phyloP scores from a whole-genome alignment of 345 rosid species.

The Tarenaya hassleriana region DNA sequence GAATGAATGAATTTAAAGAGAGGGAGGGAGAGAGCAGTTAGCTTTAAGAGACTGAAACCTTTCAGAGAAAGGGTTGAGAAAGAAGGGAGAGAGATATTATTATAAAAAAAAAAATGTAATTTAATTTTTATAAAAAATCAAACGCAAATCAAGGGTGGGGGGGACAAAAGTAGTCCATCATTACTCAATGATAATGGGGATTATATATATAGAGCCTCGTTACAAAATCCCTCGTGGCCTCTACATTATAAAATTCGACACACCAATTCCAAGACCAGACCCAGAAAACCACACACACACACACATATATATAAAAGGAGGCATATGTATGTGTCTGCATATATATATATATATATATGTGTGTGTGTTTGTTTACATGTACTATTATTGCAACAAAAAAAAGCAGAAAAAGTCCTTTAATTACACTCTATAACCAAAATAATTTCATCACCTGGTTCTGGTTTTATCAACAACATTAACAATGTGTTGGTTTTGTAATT shows the following conservation, averaged over 20 bases:
- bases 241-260: slow-evolving; percentile 19
- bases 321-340: too few relatives aligned
- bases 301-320: slow-evolving; percentile 1
- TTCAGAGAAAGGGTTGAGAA: slow-evolving; percentile 22
- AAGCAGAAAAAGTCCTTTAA: too few relatives aligned
- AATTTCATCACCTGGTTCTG: slow-evolving; percentile 59
- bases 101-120: background rate
- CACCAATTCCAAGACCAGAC: slow-evolving; percentile 33
- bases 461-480: background rate
- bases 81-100: slow-evolving; percentile 11
- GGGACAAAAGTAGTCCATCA: slow-evolving; percentile 60
- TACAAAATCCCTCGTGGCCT: slow-evolving; percentile 37
- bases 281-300: slow-evolving; percentile 32
- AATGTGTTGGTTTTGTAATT: background rate
- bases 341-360: too few relatives aligned
- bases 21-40: slow-evolving; percentile 22
- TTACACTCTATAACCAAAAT: too few relatives aligned
- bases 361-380: too few relatives aligned
- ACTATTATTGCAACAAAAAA: too few relatives aligned
- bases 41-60: slow-evolving; percentile 37
- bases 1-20: slow-evolving; percentile 30
- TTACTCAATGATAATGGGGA: slow-evolving; percentile 75
- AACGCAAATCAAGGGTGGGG: slow-evolving; percentile 20
- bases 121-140: background rate
- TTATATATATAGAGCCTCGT: too few relatives aligned